phyloP scores from a whole-genome alignment of 1,139 yeast species.

The Scheffersomyces illinoinensis region DNA sequence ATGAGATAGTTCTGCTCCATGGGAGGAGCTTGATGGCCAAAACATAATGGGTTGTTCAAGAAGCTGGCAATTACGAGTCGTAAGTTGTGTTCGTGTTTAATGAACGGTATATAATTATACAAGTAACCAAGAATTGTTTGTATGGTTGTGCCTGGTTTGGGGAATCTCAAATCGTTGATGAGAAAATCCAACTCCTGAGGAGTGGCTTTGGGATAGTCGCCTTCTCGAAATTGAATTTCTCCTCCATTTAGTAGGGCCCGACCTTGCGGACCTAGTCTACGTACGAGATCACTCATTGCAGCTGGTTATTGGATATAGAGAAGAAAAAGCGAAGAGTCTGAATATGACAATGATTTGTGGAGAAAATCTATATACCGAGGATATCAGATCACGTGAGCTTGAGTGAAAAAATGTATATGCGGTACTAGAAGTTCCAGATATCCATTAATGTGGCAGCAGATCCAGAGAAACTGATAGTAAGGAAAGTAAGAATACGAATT shows the following conservation, averaged over 20 bases:
- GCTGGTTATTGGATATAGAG: neutral
- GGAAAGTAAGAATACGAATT: too few species aligned
- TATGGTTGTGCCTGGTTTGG: conserved; percentile 33
- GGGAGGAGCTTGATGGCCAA: conserved; percentile 33
- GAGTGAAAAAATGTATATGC: too few species aligned
- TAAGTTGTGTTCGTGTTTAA: conserved; percentile 60
- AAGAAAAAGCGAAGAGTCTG: neutral
- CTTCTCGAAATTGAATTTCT: neutral
- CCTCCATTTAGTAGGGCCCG: conserved; percentile 13
- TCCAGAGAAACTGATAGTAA: too few species aligned
- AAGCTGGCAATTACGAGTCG: conserved; percentile 52
- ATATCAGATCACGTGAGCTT: neutral
- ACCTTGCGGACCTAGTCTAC: conserved; percentile 31
- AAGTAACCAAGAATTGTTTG: conserved; percentile 50
- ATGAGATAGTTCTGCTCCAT: conserved; percentile 38
- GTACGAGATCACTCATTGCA: conserved; percentile 4
- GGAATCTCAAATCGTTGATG: conserved; percentile 44
- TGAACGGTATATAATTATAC: conserved; percentile 60
- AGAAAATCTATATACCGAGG: neutral
- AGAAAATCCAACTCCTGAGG: conserved; percentile 54
- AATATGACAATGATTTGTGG: neutral
- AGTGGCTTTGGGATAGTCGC: neutral
- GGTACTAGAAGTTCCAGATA: too few species aligned
- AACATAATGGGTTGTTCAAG: conserved; percentile 48
- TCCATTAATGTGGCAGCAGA: too few species aligned